phyloP scores from a whole-genome alignment of 2,329 filamentous ascomycete species.

The Trichophyton mentagrophytes region DNA sequence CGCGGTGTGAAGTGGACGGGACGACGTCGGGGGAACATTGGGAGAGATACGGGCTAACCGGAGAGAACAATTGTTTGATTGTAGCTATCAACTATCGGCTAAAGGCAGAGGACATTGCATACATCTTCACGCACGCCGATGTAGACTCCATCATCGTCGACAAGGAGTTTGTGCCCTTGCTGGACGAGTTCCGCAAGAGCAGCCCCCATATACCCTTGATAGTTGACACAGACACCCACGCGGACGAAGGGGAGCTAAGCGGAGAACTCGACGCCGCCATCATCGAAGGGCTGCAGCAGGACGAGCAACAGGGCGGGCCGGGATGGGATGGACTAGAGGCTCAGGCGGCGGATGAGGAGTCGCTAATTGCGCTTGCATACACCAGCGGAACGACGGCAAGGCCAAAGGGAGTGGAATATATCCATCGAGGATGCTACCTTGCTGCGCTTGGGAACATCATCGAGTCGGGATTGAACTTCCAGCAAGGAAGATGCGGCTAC shows the following conservation, averaged over 20 bases:
- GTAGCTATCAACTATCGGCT: conserved; percentile 57
- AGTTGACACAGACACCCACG: conserved; percentile 74
- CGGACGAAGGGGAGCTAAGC: conserved; percentile 55
- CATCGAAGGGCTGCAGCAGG: conserved; percentile 62
- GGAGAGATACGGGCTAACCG: background rate
- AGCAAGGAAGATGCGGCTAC: conserved; percentile 60
- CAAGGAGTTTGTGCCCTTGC: conserved; percentile 58
- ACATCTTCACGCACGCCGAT: conserved; percentile 79
- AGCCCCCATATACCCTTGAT: conserved; percentile 58
- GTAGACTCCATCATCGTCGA: conserved; percentile 83
- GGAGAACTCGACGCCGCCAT: conserved; percentile 78
- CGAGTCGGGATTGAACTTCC: conserved; percentile 69
- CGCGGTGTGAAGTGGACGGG: background rate
- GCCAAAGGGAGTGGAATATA: conserved; percentile 89
- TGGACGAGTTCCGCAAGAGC: conserved; percentile 51
- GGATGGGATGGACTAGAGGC: conserved; percentile 68
- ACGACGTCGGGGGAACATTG: background rate
- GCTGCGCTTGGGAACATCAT: conserved; percentile 75
- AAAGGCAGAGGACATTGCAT: conserved; percentile 72
- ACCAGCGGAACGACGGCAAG: conserved; percentile 84
- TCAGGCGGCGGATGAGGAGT: conserved; percentile 62
- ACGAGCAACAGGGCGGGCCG: conserved; percentile 49
- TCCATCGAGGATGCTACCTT: conserved; percentile 75
- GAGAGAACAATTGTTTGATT: background rate
- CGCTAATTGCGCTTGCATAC: conserved; percentile 75